Base-by-base conservation (phyloP, 2,329 filamentous ascomycete genomes). In the Exophiala spinifera region DNA sequence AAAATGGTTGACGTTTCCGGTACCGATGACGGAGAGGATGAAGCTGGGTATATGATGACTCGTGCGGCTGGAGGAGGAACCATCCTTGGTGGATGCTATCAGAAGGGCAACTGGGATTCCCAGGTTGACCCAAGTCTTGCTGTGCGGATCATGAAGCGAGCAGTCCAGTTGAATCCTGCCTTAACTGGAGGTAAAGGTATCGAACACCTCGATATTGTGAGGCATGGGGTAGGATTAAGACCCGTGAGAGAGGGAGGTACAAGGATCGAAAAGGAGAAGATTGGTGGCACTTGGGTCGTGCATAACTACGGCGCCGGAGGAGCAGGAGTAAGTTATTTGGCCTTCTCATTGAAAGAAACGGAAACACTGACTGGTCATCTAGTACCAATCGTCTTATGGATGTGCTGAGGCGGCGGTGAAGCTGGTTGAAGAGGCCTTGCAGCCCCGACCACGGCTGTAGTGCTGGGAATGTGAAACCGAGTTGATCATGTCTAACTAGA, bases 31-130 rank as follows among this genome's bases (percentile, higher is more conserved):
- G 85, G 82, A 1, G 74, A 77, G 0, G 84, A 86, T 33, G 91
- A 96, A 70, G 75, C 85, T 4, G 75, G 82, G 55, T 96, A 96
- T 69, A 79, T 88, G 45, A 96, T 96, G 91, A 84, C 84, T 65
- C 81, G 91, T 25, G 88, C 91, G 1, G 68, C 69, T 46, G 81
- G 84, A 14, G 91, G 91, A 17, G 91, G 91, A 10, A 94, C 89
- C 0, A 79, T 96, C 39, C 75, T 96, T 1, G 91, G 91, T n/a
- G 91, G 91, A 1, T 92, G 86, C 44, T 88, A 95, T 65, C 85
- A 91, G 68, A 82, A 86, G 64, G 80, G 85, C 23, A 87, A 85
- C 65, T 95, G 89, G 89, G 88, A 94, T 62, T 80, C 84, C 34
- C 80, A 86, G 61, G 84, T 87, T 1, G 91, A 96, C 65, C 85